Evolutionary conservation across 2,329 filamentous ascomycete genomes (phyloP).

Genomic region (Sphaerulina musiva): DNA sequence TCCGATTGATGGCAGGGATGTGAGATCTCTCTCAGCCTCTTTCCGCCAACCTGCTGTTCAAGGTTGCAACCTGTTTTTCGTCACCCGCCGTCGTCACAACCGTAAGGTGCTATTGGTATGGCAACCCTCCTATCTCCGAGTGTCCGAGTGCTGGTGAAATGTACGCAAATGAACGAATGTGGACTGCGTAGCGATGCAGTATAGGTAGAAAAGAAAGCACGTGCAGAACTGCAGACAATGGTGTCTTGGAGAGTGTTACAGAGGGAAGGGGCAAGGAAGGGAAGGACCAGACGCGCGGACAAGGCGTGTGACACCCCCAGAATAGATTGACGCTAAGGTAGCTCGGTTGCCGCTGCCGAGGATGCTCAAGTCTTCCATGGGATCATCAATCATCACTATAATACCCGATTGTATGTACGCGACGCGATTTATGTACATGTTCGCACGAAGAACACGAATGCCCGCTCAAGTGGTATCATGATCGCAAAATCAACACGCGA

Average conservation of each 20-base stretch:
- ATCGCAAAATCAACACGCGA: neutral
- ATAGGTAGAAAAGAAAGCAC: neutral
- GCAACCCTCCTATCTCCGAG: neutral
- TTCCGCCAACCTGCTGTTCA: neutral
- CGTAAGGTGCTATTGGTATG: neutral
- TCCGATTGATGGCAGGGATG: slow-evolving; percentile 3
- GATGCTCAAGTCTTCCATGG: neutral
- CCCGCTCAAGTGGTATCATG: neutral
- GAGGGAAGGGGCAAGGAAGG: slow-evolving; percentile 1
- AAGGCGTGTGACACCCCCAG: neutral
- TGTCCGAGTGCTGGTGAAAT: neutral
- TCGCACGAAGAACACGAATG: neutral
- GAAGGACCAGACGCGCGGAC: neutral
- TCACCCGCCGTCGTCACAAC: neutral
- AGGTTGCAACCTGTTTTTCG: neutral
- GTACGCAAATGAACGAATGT: slow-evolving; percentile 1
- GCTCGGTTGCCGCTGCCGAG: neutral
- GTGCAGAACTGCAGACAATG: slow-evolving; percentile 2
- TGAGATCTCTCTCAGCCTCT: slow-evolving; percentile 4
- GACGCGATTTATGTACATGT: neutral
- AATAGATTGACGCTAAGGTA: neutral
- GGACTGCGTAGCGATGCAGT: neutral
- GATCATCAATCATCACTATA: neutral
- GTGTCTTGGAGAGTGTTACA: neutral
- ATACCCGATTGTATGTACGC: neutral